Evolutionary conservation across 2,329 filamentous ascomycete species (phyloP).

Genomic region (Thielaviopsis populi): DNA sequence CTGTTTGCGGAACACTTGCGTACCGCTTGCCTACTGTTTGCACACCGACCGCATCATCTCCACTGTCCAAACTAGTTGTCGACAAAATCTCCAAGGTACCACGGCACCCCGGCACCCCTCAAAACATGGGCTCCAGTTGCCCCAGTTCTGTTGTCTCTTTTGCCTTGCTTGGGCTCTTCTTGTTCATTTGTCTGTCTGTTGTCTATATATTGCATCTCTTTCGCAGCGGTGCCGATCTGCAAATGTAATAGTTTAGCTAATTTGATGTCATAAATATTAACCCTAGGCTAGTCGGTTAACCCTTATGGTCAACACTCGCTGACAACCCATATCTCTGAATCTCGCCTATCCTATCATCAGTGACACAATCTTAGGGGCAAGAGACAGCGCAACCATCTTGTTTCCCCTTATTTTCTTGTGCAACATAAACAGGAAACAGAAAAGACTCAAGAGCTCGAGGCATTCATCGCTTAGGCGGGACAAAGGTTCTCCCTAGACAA

Average conservation of each 20-base stretch:
- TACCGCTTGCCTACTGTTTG: too few species aligned
- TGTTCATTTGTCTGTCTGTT: neutral
- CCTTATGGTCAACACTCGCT: neutral
- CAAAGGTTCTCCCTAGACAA: neutral
- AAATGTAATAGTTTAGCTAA: too few species aligned
- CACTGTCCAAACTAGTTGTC: too few species aligned
- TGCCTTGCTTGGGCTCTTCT: neutral
- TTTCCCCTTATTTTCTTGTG: neutral
- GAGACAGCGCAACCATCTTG: too few species aligned
- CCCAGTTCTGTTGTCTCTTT: neutral
- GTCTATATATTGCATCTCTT: too few species aligned
- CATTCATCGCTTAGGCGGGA: neutral
- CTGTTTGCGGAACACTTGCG: too few species aligned
- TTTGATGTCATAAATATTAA: too few species aligned
- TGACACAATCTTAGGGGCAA: neutral
- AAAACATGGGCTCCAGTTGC: slow-evolving; percentile 54
- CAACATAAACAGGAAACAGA: neutral
- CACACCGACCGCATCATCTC: too few species aligned
- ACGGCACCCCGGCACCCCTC: neutral
- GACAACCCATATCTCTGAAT: neutral
- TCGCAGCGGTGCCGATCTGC: neutral
- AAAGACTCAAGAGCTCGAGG: neutral
- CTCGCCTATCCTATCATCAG: neutral
- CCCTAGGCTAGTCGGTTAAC: neutral
- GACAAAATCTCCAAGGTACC: too few species aligned